phyloP scores from a whole-genome alignment of 768 basidiomycete species.

The Pisolithus marmoratus region DNA sequence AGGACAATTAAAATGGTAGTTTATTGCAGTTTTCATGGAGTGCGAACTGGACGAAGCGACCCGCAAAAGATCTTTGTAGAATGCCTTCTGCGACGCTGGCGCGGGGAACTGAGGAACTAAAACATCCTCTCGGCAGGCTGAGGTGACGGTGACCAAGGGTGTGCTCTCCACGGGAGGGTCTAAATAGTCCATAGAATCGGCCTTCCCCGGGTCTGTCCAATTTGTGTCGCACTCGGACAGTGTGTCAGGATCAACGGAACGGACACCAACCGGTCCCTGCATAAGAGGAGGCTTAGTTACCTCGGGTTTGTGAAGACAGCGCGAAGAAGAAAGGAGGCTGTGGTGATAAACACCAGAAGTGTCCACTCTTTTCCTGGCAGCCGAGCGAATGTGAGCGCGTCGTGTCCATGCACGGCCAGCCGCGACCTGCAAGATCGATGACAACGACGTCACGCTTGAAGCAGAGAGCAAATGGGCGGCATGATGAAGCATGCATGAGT shows the following conservation, averaged over 20 bases:
- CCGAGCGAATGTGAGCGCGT: conserved; percentile 8
- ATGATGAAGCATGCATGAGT: conserved; percentile 39
- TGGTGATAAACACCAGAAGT: neutral
- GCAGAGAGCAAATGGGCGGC: conserved; percentile 23
- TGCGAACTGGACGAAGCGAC: conserved; percentile 16
- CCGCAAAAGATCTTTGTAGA: conserved; percentile 30
- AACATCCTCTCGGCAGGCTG: neutral
- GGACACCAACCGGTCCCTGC: neutral
- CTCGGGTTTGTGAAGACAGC: neutral
- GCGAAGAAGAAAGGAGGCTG: neutral
- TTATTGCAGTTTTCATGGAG: conserved; percentile 10
- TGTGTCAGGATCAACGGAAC: conserved; percentile 16
- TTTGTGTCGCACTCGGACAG: conserved; percentile 21
- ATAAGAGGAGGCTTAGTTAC: neutral
- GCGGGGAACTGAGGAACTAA: conserved; percentile 15
- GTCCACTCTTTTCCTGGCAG: neutral
- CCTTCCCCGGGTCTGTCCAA: conserved; percentile 22
- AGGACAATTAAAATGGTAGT: conserved; percentile 25
- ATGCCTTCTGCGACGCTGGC: conserved; percentile 26
- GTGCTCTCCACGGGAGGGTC: conserved; percentile 5
- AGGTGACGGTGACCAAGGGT: conserved; percentile 4
- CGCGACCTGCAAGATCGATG: conserved; percentile 40
- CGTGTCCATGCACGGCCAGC: conserved; percentile 46
- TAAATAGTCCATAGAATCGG: neutral
- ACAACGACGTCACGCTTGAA: conserved; percentile 22